Base-by-base conservation (phyloP, 2,329 filamentous ascomycete species). In the Neofusicoccum parvum region DNA sequence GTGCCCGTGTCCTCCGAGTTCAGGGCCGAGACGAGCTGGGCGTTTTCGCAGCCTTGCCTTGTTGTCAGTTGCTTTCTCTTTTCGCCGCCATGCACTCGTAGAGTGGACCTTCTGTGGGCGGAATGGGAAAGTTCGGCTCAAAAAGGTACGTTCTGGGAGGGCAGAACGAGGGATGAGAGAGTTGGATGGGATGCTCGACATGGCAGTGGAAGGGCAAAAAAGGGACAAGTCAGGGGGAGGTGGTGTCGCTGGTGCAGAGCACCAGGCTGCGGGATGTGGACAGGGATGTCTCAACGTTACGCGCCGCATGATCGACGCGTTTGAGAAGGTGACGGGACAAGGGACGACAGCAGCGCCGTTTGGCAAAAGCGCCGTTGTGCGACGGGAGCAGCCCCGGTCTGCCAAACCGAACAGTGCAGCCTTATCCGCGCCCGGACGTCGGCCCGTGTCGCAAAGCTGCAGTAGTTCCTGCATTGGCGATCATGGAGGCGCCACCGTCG, bases 1-100 rank as follows among this genome's bases (percentile, higher is more conserved):
- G 82, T 85, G n/a, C 82, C 83, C 1, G 80, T 74, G 65, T 86
- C 83, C 41, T 83, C 80, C 34, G 74, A 78, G 69, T 80, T 81
- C 49, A 85, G 78, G 0, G 83, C 81, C 14, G 81, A 83, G 65
- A 85, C 72, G 48, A 86, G 77, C 43, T 81, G 81, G 1, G 82
- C 79, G 45, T 83, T 80, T 20, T 79, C 77, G 70, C 83, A 86
- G 49, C 76, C 81, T 82, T 6, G 23, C 11, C 43, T 34, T 12
- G 12, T 2, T 7, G 34, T 50, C 20, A 43, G n/a, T 39, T 39
- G 37, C 37, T 11, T 39, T 39, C 14, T 39, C 37, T 39, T 15
- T 39, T 39, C 14, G 37, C 14, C 10, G 3, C 11, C 37, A 4
- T 14, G 11, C 10, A 15, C 11, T 39, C 3, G 14, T 14, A 10